Evolutionary conservation across 345 rosid genomes (phyloP).

Genomic region (Salix brachista): DNA sequence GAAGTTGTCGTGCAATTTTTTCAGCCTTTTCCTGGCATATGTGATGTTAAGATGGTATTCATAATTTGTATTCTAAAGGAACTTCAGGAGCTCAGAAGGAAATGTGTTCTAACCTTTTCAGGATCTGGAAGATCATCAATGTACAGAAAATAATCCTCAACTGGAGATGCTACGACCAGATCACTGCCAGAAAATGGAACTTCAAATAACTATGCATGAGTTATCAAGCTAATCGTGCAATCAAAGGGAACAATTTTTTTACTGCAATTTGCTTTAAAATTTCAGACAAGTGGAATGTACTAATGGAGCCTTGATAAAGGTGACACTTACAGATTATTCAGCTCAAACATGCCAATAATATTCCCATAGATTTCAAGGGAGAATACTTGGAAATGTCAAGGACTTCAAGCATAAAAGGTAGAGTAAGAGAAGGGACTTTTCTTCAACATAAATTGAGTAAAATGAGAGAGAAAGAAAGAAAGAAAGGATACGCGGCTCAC

Average conservation of each 20-base stretch:
- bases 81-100: neutral
- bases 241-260: neutral
- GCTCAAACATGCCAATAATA: constrained; percentile 93
- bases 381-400: constrained; percentile 73
- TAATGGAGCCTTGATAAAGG: neutral
- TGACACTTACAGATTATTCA: constrained; percentile 80
- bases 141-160: constrained; percentile 82
- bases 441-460: neutral
- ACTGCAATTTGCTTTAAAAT: neutral
- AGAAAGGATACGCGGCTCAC: constrained; percentile 76
- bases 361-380: constrained; percentile 87
- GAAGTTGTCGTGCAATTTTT: constrained; percentile 50
- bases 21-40: constrained; percentile 55
- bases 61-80: constrained; percentile 3
- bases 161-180: constrained; percentile 90
- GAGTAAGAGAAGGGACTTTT: neutral
- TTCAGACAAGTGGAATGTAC: neutral
- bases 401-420: constrained; percentile 18
- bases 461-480: constrained; percentile 2
- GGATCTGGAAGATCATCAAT: constrained; percentile 61
- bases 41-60: neutral
- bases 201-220: constrained; percentile 12
- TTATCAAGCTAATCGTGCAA: constrained; percentile 6
- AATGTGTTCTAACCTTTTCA: constrained; percentile 50
- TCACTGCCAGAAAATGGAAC: constrained; percentile 55